These are phyloP conservation scores for Hypoxylon perforatum DNA, from an alignment of 495 filamentous ascomycete genomes.

Conservation along the genomic window DNA sequence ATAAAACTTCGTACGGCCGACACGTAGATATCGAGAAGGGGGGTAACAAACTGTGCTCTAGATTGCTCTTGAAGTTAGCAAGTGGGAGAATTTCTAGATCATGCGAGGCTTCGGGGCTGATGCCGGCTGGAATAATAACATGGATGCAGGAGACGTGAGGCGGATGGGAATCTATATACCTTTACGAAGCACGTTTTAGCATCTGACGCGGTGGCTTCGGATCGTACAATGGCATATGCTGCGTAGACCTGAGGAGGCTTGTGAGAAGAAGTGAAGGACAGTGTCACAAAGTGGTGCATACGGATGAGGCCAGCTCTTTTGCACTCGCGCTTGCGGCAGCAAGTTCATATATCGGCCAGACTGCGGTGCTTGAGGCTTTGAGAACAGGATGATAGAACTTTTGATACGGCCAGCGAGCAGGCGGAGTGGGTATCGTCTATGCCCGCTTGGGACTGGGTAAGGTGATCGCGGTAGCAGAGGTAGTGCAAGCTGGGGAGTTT, in stretches of 20 bases:
- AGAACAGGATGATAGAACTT: conserved; percentile 38
- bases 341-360: conserved; percentile 45
- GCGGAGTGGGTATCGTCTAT: conserved; percentile 44
- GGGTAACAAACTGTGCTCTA: background rate
- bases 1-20: conserved; percentile 16
- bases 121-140: conserved; percentile 14
- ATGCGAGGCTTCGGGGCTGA: conserved; percentile 17
- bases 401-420: conserved; percentile 35
- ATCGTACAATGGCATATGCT: conserved; percentile 39
- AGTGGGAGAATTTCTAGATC: conserved; percentile 9
- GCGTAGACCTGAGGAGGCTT: conserved; percentile 28
- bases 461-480: conserved; percentile 38
- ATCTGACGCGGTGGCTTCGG: conserved; percentile 34
- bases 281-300: conserved; percentile 39
- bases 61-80: conserved; percentile 15
- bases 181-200: conserved; percentile 17
- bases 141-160: conserved; percentile 15
- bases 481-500: conserved; percentile 46
- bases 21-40: conserved; percentile 11
- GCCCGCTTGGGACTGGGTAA: conserved; percentile 41
- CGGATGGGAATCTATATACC: conserved; percentile 43
- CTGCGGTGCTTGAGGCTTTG: conserved; percentile 46
- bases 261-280: conserved; percentile 35
- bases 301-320: conserved; percentile 35
- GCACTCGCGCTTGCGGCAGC: conserved; percentile 32